phyloP scores from a whole-genome alignment of 495 filamentous ascomycete species.

The Melanomma pulvis-pyrius region DNA sequence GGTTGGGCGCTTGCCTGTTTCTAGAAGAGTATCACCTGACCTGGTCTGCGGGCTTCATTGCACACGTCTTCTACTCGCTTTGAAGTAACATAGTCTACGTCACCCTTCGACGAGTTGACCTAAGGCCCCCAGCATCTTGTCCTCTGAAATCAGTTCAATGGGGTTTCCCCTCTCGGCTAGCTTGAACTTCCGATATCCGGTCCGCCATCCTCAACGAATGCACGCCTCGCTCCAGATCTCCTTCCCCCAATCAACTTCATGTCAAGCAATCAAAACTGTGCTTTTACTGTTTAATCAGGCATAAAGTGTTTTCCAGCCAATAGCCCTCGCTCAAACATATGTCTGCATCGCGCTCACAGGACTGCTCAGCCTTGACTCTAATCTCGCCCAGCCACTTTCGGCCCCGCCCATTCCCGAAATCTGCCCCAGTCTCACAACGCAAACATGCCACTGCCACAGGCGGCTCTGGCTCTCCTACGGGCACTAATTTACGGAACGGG shows the following conservation, averaged over 20 bases:
- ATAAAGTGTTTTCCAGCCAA: conserved; percentile 4
- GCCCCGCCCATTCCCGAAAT: conserved; percentile 25
- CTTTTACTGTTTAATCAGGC: neutral
- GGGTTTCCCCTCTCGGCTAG: neutral
- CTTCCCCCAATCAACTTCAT: neutral
- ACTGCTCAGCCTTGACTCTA: neutral
- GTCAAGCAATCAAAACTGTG: neutral
- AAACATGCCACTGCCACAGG: conserved; percentile 3
- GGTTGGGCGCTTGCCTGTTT: neutral
- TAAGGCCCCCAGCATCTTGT: neutral
- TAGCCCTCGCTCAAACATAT: neutral
- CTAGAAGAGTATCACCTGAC: neutral
- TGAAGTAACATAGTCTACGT: neutral
- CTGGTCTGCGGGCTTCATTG: neutral
- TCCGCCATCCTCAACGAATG: neutral
- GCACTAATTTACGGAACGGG: conserved; percentile 19
- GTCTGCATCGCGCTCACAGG: neutral
- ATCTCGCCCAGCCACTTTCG: conserved; percentile 10
- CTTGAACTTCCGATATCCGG: neutral
- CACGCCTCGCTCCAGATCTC: neutral
- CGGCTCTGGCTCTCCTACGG: conserved; percentile 28
- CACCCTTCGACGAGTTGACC: neutral
- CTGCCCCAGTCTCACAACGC: conserved; percentile 1
- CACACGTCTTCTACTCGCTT: neutral
- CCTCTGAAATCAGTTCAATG: neutral